Percentiles rank a stretch among this genome's conserved stretches.
Evolutionary conservation across 768 basidiomycete genomes (phyloP).

Genomic region (Serpula lacrymans): DNA sequence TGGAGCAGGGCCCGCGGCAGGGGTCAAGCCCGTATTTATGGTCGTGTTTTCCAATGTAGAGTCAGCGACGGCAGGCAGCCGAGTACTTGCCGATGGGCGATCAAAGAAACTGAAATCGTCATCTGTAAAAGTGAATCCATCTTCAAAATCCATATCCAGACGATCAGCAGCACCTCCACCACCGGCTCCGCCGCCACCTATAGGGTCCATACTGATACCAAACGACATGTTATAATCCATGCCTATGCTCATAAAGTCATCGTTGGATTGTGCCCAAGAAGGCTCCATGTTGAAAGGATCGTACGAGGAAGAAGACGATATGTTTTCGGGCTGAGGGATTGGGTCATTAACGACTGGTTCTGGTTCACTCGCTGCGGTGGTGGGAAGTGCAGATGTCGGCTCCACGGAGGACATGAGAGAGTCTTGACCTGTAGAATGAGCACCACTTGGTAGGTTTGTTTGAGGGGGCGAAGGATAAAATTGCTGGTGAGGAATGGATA

Average conservation of each 20-base stretch:
- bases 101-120: constrained; percentile 92
- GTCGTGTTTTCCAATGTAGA: constrained; percentile 6
- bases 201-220: constrained; percentile 40
- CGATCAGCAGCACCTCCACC: constrained; percentile 19
- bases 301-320: constrained; percentile 29
- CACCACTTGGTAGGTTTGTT: constrained; percentile 29
- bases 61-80: constrained; percentile 14
- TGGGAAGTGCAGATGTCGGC: constrained; percentile 9
- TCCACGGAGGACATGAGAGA: constrained; percentile 16
- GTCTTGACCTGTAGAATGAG: constrained; percentile 11
- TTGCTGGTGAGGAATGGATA: constrained; percentile 25
- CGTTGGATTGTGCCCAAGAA: constrained; percentile 34
- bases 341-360: constrained; percentile 7
- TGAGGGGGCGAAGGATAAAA: constrained; percentile 67
- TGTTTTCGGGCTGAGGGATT: constrained; percentile 12
- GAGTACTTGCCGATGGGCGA: constrained; percentile 37
- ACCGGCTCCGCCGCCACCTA: constrained; percentile 26
- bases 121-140: constrained; percentile 63
- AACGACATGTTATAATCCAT: constrained; percentile 45
- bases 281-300: constrained; percentile 43
- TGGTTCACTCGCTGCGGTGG: constrained; percentile 4
- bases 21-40: constrained; percentile 24
- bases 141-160: constrained; percentile 49
- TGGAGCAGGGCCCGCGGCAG: constrained; percentile 29
- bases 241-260: constrained; percentile 35